Evolutionary conservation across 2,329 filamentous ascomycete genomes (phyloP).

Genomic region (Stachybotrys chartarum): DNA sequence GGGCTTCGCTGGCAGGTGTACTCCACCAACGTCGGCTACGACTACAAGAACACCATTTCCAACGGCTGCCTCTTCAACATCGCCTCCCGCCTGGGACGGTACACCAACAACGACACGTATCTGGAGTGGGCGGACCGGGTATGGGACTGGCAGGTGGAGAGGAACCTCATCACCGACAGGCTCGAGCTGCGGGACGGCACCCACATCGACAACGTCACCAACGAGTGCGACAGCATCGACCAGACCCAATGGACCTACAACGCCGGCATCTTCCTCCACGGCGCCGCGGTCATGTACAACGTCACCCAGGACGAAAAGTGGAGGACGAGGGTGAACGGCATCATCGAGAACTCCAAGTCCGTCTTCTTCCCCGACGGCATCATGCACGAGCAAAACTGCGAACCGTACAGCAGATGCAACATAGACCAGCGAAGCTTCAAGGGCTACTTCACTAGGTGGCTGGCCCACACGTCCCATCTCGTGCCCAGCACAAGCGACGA

Average conservation of each 20-base stretch:
- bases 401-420: slow-evolving; percentile 54
- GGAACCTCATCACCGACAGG: slow-evolving; percentile 48
- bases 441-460: slow-evolving; percentile 64
- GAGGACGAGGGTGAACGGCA: slow-evolving; percentile 50
- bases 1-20: slow-evolving; percentile 85
- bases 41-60: slow-evolving; percentile 62
- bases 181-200: slow-evolving; percentile 49
- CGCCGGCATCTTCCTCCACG: slow-evolving; percentile 57
- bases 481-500: slow-evolving; percentile 42
- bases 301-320: slow-evolving; percentile 46
- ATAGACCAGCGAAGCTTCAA: slow-evolving; percentile 70
- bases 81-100: slow-evolving; percentile 64
- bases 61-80: slow-evolving; percentile 66
- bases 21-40: slow-evolving; percentile 64
- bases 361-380: slow-evolving; percentile 49
- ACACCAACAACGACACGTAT: slow-evolving; percentile 75
- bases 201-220: slow-evolving; percentile 24
- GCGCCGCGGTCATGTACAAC: slow-evolving; percentile 55
- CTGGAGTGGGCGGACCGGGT: slow-evolving; percentile 65
- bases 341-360: slow-evolving; percentile 41
- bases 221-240: slow-evolving; percentile 45
- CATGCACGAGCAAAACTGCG: slow-evolving; percentile 62
- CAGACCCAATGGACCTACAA: slow-evolving; percentile 64
- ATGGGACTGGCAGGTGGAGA: slow-evolving; percentile 56
- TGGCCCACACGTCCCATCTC: slow-evolving; percentile 47